Conservation (phyloP, 305 asterid genomes). For the Fraxinus angustifolia region DNA sequence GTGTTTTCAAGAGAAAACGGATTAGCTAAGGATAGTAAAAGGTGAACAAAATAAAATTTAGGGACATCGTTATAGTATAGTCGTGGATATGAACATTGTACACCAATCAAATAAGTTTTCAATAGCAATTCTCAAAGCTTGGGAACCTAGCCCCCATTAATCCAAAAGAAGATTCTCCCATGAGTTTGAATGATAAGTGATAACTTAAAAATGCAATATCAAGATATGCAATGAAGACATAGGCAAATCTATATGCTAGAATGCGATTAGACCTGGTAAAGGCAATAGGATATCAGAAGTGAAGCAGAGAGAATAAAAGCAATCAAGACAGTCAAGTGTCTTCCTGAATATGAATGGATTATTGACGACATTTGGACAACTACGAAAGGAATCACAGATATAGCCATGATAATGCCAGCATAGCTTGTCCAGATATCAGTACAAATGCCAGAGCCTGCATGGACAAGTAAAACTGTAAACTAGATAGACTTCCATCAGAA, state of each 20-base stretch:
- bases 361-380: constrained; percentile 73
- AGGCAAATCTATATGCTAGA: background rate
- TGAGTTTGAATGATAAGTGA: background rate
- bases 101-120: background rate
- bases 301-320: constrained; percentile 63
- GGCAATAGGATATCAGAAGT: constrained; percentile 68
- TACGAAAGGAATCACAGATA: constrained; percentile 74
- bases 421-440: constrained; percentile 84
- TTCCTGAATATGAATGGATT: constrained; percentile 53
- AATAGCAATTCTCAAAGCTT: background rate
- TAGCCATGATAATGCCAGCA: constrained; percentile 84
- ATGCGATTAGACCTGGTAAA: constrained; percentile 69
- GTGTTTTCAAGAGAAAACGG: background rate
- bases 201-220: background rate
- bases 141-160: background rate
- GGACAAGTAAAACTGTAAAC: constrained; percentile 17
- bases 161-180: constrained; percentile 10
- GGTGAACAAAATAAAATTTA: background rate
- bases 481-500: background rate
- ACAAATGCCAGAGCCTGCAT: constrained; percentile 79
- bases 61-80: background rate
- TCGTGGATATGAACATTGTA: background rate
- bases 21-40: background rate
- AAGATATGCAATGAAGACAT: constrained; percentile 11
- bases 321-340: constrained; percentile 67